Evolutionary conservation across 805 yeast species (phyloP), one percentile per base, ranked within the genome.

Genomic region (Vanderwaltozyma yarrowii): DNA sequence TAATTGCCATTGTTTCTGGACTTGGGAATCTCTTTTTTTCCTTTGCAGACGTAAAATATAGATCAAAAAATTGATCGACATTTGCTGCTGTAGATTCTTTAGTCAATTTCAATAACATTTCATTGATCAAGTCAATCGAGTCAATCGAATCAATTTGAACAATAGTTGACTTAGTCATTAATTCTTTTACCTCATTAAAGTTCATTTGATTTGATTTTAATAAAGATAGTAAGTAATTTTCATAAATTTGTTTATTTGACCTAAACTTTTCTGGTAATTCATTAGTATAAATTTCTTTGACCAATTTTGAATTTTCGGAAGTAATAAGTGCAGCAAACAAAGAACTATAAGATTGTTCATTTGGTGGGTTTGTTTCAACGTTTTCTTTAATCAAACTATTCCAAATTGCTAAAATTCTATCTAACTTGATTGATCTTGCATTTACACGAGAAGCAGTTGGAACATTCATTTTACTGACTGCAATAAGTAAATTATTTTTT

Each of bases 341-440:
- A 13, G 48, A 35, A n/a, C 45, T 40, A 37, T 47, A 58, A 5
- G 60, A 54, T 11, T 39, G 32, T 3, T 45, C 43, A 3, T 29
- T 17, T 19, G 29, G 12, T 30, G 32, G 14, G 44, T 43, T 8
- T 30, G 24, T 9, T 26, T 35, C 39, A 9, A 41, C 33, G 15
- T 29, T 23, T 11, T 42, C 25, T 30, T 49, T 49, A 17, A 55
- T 45, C 13, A 47, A 35, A 30, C 56, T 45, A 33, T 58, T 56
- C 62, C 62, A 58, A 28, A 56, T 46, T 2, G 61, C 61, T 38
- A 53, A 47, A 28, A 56, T 49, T 41, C 59, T 49, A 23, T 45
- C 43, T 29, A 48, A 27, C 33, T 43, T 50, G 23, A 44, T 36
- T 28, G 33, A 30, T 11, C 43, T 40, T 5, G 45, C 32, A 23